phyloP scores from a whole-genome alignment of 805 yeast genomes.

The Yarrowia osloensis region DNA sequence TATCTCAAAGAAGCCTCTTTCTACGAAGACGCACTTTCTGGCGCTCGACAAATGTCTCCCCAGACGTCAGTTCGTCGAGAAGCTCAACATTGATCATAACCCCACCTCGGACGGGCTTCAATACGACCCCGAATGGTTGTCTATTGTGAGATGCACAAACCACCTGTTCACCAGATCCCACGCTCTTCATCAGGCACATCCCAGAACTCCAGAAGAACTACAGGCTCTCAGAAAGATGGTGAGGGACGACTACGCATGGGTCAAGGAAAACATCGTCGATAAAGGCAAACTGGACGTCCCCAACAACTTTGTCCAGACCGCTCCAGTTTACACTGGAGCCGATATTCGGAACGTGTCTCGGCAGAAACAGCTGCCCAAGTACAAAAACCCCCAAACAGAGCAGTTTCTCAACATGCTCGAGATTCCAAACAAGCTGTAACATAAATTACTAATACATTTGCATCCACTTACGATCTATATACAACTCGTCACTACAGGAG shows the following conservation, averaged over 20 bases:
- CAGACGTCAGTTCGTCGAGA: constrained; percentile 57
- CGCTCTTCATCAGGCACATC: not conserved
- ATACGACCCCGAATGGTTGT: constrained; percentile 46
- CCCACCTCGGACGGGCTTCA: constrained; percentile 29
- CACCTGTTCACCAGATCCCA: constrained; percentile 33
- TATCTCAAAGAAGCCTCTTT: constrained; percentile 21
- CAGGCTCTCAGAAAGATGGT: constrained; percentile 32
- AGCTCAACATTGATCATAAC: constrained; percentile 45
- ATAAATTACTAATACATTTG: not conserved
- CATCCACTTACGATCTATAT: not conserved
- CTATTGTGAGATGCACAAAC: constrained; percentile 40
- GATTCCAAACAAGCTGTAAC: constrained; percentile 3
- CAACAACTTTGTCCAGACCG: constrained; percentile 35
- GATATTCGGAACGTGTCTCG: not conserved
- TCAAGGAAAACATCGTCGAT: constrained; percentile 38
- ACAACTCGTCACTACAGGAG: not conserved
- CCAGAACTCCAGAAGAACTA: not conserved
- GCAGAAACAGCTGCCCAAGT: constrained; percentile 4
- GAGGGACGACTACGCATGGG: constrained; percentile 39
- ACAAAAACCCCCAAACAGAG: constrained; percentile 39
- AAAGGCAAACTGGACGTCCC: constrained; percentile 39
- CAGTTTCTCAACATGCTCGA: constrained; percentile 35
- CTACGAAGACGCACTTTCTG: constrained; percentile 52
- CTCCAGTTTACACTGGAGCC: not conserved
- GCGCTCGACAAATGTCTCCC: constrained; percentile 88